Conservation (phyloP, 2,329 filamentous ascomycete species). For the Apiospora marii region DNA sequence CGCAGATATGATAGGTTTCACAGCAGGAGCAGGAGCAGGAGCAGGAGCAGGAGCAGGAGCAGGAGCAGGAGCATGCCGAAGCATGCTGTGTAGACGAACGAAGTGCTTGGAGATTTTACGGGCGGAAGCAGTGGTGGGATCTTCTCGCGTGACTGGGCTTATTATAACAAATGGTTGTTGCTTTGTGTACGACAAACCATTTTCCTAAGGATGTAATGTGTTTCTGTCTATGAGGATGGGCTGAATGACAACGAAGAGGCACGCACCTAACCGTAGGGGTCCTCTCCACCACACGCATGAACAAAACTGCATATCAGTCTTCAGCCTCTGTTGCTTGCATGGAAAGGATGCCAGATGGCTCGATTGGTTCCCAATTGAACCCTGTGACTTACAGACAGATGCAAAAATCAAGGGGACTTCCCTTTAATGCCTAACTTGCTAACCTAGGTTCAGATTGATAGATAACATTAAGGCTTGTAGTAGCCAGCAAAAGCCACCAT, state of each 20-base stretch:
- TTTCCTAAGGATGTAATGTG: neutral
- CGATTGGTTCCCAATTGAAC: constrained; percentile 1
- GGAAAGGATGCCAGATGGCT: constrained; percentile 13
- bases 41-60: too few species aligned
- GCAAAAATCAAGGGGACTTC: neutral
- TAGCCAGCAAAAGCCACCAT: constrained; percentile 2
- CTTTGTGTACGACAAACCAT: neutral
- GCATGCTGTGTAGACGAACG: neutral
- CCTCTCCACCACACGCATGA: constrained; percentile 11
- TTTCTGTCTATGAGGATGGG: neutral
- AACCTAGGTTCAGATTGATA: neutral
- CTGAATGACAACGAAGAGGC: neutral
- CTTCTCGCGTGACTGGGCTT: neutral
- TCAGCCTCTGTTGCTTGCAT: constrained; percentile 6
- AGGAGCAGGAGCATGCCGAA: neutral
- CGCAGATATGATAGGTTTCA: constrained; percentile 1
- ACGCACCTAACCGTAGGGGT: neutral
- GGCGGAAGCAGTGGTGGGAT: neutral
- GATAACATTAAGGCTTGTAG: neutral
- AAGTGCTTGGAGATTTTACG: neutral
- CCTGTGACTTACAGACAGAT: neutral
- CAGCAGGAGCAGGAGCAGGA: neutral
- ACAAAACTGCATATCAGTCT: neutral
- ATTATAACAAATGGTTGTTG: neutral
- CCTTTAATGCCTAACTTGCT: neutral